Percentiles rank a stretch among this genome's conserved stretches.
Conservation (phyloP, 768 basidiomycete species). For the Trametes meyenii region DNA sequence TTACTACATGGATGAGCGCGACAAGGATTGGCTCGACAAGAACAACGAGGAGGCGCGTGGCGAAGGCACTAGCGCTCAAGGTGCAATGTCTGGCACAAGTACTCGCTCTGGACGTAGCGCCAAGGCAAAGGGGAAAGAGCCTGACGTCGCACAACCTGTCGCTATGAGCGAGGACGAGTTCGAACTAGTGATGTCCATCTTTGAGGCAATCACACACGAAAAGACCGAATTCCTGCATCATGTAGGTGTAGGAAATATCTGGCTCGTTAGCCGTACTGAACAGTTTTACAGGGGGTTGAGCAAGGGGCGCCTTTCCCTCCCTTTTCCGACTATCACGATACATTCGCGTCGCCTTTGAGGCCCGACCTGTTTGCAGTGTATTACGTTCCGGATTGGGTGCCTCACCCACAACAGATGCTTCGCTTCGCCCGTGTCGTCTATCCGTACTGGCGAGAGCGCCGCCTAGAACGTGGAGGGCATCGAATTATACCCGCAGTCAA, state of each 20-base stretch:
- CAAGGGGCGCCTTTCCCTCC: conserved; percentile 71
- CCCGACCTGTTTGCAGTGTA: conserved; percentile 71
- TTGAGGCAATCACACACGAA: conserved; percentile 90
- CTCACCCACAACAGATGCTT: conserved; percentile 59
- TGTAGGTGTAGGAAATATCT: conserved; percentile 50
- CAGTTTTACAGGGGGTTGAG: conserved; percentile 53
- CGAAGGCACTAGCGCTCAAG: conserved; percentile 82
- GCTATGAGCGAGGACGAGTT: conserved; percentile 89
- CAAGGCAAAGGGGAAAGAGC: conserved; percentile 85
- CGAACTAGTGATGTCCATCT: conserved; percentile 92
- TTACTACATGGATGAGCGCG: conserved; percentile 96
- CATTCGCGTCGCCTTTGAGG: conserved; percentile 61
- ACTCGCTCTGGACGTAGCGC: conserved; percentile 67
- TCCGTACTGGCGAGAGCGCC: conserved; percentile 88
- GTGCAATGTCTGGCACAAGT: conserved; percentile 57
- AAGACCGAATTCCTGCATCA: conserved; percentile 89
- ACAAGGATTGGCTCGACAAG: conserved; percentile 92
- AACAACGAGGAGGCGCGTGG: conserved; percentile 87
- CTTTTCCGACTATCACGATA: conserved; percentile 72
- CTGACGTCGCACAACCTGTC: conserved; percentile 64
- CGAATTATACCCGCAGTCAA: conserved; percentile 87
- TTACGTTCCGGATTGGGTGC: conserved; percentile 68
- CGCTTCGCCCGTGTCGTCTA: conserved; percentile 76
- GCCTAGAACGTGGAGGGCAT: conserved; percentile 78
- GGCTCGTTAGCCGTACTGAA: conserved; percentile 7